Conservation (phyloP, 2,329 filamentous ascomycete species). For the Massarina eburnea region DNA sequence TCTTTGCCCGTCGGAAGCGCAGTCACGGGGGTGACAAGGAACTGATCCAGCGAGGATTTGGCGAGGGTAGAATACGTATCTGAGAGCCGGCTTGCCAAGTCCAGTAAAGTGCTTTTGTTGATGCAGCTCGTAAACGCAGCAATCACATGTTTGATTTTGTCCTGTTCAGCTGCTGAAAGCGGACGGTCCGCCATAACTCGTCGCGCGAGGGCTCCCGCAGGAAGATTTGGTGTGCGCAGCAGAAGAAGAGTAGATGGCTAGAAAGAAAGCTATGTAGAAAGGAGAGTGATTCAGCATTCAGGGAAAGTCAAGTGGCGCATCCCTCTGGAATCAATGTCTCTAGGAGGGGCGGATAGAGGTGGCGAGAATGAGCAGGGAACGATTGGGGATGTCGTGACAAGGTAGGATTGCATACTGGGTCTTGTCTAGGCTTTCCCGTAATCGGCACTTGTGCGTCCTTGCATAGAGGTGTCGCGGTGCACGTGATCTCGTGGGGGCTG, state of each 20-base stretch:
- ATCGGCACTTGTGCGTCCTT: conserved; percentile 14
- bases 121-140: conserved; percentile 37
- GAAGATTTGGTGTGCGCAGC: too few relatives aligned
- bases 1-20: conserved; percentile 57
- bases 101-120: conserved; percentile 32
- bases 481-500: not conserved
- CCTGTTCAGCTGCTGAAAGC: conserved; percentile 3
- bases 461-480: conserved; percentile 7
- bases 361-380: conserved; percentile 1
- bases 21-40: conserved; percentile 44
- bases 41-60: conserved; percentile 41
- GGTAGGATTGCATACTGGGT: conserved; percentile 9
- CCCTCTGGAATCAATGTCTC: not conserved
- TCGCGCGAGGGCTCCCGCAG: not conserved
- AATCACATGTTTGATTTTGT: conserved; percentile 19
- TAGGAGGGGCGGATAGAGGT: not conserved
- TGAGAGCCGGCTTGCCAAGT: conserved; percentile 38
- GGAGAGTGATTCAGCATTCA: not conserved
- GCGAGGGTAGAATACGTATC: conserved; percentile 39
- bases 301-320: conserved; percentile 2
- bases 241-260: too few relatives aligned
- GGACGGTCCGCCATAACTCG: conserved; percentile 19
- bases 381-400: conserved; percentile 2
- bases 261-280: too few relatives aligned
- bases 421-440: conserved; percentile 14